phyloP scores from a whole-genome alignment of 1,284 basidiomycete species.

The Earliella scabrosa region DNA sequence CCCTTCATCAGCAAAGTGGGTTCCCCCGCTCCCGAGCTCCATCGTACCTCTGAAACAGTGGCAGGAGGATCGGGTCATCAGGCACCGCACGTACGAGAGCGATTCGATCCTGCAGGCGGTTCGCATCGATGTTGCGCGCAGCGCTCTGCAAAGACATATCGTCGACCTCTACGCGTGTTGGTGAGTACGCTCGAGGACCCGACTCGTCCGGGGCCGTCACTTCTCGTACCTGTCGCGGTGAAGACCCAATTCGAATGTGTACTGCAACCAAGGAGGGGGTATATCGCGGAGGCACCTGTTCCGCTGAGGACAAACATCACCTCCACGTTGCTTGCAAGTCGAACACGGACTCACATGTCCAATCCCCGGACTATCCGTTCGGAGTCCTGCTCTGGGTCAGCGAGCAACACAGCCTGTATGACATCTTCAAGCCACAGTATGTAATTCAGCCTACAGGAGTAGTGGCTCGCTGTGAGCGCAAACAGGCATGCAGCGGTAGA shows the following conservation, averaged over 20 bases:
- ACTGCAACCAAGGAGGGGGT: conserved; percentile 77
- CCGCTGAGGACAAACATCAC: conserved; percentile 71
- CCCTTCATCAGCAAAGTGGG: not conserved
- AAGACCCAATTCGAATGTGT: conserved; percentile 62
- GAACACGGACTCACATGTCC: conserved; percentile 62
- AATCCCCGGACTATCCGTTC: conserved; percentile 40
- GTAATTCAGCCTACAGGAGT: conserved; percentile 70
- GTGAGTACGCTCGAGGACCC: not conserved
- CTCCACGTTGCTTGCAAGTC: too few species aligned
- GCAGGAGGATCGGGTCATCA: conserved; percentile 44
- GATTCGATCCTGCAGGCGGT: conserved; percentile 58
- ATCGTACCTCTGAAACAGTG: conserved; percentile 9
- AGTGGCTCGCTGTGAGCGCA: not conserved
- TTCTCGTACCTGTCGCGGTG: conserved; percentile 75
- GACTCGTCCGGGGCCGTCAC: too few species aligned
- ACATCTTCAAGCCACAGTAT: conserved; percentile 75
- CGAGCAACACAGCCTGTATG: conserved; percentile 27
- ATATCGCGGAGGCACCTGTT: conserved; percentile 90
- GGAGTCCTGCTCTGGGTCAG: not conserved
- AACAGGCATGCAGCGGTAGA: too few species aligned
- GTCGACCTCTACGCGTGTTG: conserved; percentile 66
- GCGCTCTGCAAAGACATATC: conserved; percentile 59
- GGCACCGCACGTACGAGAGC: conserved; percentile 44
- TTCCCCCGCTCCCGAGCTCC: too few species aligned
- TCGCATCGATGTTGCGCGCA: conserved; percentile 54